Base-by-base conservation (phyloP, 139 green algal genomes). In the Chlorella sp. region DNA sequence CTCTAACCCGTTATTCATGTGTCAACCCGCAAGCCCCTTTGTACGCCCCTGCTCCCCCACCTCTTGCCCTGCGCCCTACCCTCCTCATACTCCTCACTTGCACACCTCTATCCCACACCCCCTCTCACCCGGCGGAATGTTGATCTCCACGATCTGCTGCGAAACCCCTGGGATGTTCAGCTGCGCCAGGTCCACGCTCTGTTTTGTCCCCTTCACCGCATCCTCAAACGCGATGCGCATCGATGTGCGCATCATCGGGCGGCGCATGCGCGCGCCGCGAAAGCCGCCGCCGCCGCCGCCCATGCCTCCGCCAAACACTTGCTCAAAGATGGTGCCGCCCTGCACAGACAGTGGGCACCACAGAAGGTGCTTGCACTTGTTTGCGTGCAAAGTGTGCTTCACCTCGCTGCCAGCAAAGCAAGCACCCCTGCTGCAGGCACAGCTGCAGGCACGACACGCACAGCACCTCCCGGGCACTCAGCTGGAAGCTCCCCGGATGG, bases 191-290 rank as follows among this genome's bases (percentile, higher is more conserved):
- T 93, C 92, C 22, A 96, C 32, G 30, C 37, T 79, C 48, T 89
- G 90, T 7, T 73, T 87, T 0, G 92, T 91, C 0, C 93, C 96
- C 68, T 95, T 89, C 0, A 94, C 94, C 28, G 96, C 94, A 84
- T 97, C 95, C 85, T 91, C 86, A 53, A 96, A 96, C 26, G 48
- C 75, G 53, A 95, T 77, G 39, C 64, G 73, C 48, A 95, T 64
- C 42, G 42, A 61, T 9, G 89, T 89, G 48, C 92, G 92, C 84
- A 91, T 3, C 40, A 64, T 79, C 28, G 68, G 77, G 37, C 91
- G 80, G n/a, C 83, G 66, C n/a, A 80, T 69, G 69, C 57, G 39
- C 66, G 12, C 75, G 89, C 39, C 64, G 86, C 88, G 60, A 77
- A 90, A 42, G 73, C 86, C 79, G 61, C 18, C 34, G 40, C 40